These are phyloP conservation scores for Alternaria triticimaculans DNA, from an alignment of 2,329 filamentous ascomycete genomes.

Conservation along the genomic window DNA sequence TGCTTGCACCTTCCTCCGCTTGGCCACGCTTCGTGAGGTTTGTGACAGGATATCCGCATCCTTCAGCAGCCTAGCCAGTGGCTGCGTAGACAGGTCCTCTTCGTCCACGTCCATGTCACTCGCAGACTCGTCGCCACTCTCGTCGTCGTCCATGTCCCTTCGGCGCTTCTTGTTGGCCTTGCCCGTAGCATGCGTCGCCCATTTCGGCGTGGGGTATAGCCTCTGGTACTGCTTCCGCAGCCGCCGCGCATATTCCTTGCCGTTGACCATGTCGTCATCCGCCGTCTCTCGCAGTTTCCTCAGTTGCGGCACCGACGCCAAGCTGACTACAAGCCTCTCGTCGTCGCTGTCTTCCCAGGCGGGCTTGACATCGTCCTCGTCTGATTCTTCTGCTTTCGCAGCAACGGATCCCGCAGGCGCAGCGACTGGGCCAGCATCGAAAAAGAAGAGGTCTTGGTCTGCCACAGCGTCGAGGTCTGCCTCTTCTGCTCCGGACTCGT, in stretches of 20 bases:
- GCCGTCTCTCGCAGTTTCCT: slow-evolving; percentile 83
- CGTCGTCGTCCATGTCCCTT: slow-evolving; percentile 49
- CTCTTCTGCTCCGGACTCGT: slow-evolving; percentile 56
- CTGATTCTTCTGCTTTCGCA: slow-evolving; percentile 49
- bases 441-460: slow-evolving; percentile 85
- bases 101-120: slow-evolving; percentile 61
- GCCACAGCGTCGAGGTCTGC: slow-evolving; percentile 67
- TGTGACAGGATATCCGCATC: slow-evolving; percentile 70
- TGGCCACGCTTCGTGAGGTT: slow-evolving; percentile 57
- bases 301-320: slow-evolving; percentile 75
- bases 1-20: slow-evolving; percentile 76
- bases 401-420: slow-evolving; percentile 50
- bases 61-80: slow-evolving; percentile 80
- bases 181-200: slow-evolving; percentile 59
- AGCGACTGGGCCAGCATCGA: slow-evolving; percentile 69
- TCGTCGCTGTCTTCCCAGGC: slow-evolving; percentile 98
- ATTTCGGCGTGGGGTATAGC: slow-evolving; percentile 67
- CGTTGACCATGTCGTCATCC: slow-evolving; percentile 83
- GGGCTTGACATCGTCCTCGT: slow-evolving; percentile 54
- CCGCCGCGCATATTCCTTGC: slow-evolving; percentile 82
- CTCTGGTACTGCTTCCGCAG: slow-evolving; percentile 78
- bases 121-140: slow-evolving; percentile 58
- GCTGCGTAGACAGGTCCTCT: slow-evolving; percentile 68
- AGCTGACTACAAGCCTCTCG: slow-evolving; percentile 81
- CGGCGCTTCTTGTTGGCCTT: slow-evolving; percentile 56